These are phyloP conservation scores for Podospora appendiculata DNA, from an alignment of 495 filamentous ascomycete genomes.

Conservation along the genomic window DNA sequence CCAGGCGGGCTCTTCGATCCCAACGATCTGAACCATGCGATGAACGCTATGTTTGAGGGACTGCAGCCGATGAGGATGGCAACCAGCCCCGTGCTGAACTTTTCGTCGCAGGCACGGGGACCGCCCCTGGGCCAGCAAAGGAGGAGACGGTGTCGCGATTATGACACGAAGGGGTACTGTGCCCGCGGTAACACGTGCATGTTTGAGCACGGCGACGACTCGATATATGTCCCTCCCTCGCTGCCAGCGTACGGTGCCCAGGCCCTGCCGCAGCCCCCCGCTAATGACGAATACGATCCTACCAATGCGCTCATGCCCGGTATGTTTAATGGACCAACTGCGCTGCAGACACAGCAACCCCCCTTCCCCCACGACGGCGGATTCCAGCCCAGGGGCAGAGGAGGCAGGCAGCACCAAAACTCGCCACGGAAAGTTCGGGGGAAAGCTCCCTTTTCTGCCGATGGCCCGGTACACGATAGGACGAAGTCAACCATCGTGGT, in stretches of 20 bases:
- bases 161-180: constrained; percentile 83
- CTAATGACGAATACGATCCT: constrained; percentile 72
- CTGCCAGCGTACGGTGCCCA: not conserved
- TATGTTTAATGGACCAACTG: not conserved
- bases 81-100: constrained; percentile 46
- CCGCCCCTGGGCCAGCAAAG: constrained; percentile 6
- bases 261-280: constrained; percentile 1
- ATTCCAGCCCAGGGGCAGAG: constrained; percentile 4
- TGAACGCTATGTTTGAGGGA: constrained; percentile 50
- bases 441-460: constrained; percentile 59
- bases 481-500: constrained; percentile 78
- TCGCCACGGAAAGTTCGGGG: constrained; percentile 24
- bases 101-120: constrained; percentile 36
- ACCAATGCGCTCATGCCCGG: constrained; percentile 41
- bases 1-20: constrained; percentile 32
- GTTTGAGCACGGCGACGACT: constrained; percentile 64
- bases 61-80: constrained; percentile 3
- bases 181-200: constrained; percentile 62
- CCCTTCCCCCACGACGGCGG: not conserved
- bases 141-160: constrained; percentile 68
- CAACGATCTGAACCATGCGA: constrained; percentile 47
- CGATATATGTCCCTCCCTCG: constrained; percentile 5
- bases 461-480: constrained; percentile 66
- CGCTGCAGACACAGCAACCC: constrained; percentile 1
- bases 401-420: constrained; percentile 12